phyloP scores from a whole-genome alignment of 2,329 filamentous ascomycete genomes.

The Sarocladiaceae sp. region DNA sequence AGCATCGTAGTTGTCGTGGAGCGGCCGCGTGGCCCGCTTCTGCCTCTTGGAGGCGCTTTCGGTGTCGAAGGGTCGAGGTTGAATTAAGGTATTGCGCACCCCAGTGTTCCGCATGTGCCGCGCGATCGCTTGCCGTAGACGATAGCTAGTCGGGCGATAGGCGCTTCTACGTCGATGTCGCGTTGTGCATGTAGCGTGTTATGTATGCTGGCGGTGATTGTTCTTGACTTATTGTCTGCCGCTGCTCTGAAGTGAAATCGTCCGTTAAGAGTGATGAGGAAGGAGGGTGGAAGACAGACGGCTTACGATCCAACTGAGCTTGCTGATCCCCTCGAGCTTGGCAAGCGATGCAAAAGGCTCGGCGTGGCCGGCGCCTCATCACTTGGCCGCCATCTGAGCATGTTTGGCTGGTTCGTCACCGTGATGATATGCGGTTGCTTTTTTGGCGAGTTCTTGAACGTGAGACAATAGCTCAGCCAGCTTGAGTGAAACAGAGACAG shows the following conservation, averaged over 20 bases:
- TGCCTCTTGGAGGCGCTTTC: not conserved
- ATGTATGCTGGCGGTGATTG: no score
- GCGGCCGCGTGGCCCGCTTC: not conserved
- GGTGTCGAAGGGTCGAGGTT: not conserved
- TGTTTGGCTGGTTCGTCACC: no score
- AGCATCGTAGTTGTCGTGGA: not conserved
- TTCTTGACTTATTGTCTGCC: no score
- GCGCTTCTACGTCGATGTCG: not conserved
- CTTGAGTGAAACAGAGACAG: no score
- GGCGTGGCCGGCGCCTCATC: not conserved
- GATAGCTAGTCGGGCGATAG: not conserved
- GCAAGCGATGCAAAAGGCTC: constrained; percentile 2
- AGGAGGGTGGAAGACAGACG: not conserved
- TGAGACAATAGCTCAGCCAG: no score
- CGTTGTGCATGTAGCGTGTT: no score
- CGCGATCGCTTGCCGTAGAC: not conserved
- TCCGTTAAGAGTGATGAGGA: not conserved
- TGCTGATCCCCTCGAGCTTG: constrained; percentile 1
- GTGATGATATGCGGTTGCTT: not conserved
- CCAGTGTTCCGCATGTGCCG: not conserved
- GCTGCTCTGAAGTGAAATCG: no score
- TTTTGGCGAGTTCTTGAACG: no score
- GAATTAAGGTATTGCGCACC: constrained; percentile 3
- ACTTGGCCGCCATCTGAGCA: not conserved
- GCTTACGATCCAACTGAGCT: not conserved